phyloP scores from a whole-genome alignment of 2,329 filamentous ascomycete species.

The Talaromyces albobiverticillius region DNA sequence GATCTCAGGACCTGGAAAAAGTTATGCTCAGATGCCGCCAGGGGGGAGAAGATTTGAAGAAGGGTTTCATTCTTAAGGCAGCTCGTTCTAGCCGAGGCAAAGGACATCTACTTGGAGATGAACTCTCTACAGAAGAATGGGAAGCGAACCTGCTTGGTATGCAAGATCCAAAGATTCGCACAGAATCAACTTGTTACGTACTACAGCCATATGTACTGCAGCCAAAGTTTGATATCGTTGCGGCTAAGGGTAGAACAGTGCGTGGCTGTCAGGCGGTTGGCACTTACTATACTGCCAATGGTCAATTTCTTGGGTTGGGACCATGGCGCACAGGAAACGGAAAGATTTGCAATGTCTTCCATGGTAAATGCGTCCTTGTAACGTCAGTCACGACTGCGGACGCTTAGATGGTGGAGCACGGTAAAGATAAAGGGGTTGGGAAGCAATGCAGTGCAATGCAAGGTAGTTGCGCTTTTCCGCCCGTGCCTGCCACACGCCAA shows the following conservation, averaged over 20 bases:
- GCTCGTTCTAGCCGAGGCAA: background rate
- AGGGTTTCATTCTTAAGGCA: constrained; percentile 1
- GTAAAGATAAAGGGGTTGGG: too few relatives aligned
- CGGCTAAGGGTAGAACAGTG: background rate
- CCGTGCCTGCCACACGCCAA: too few relatives aligned
- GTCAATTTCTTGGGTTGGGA: background rate
- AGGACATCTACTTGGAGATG: constrained; percentile 2
- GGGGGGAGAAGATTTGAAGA: background rate
- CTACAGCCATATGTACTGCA: background rate
- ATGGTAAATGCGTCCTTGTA: background rate
- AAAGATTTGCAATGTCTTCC: background rate
- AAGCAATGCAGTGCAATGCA: too few relatives aligned
- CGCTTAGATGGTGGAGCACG: background rate
- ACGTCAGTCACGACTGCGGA: background rate
- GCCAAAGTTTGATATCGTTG: background rate
- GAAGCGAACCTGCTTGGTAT: background rate
- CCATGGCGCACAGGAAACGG: background rate
- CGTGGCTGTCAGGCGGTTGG: background rate
- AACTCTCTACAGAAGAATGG: constrained; percentile 1
- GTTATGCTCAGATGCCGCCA: background rate
- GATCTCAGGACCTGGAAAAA: background rate
- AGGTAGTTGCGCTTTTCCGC: too few relatives aligned
- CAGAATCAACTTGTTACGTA: background rate
- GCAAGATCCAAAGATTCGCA: background rate
- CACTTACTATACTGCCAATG: background rate